Evolutionary conservation across 2,329 filamentous ascomycete species (phyloP).

Genomic region (Pseudodiploospora longispora): DNA sequence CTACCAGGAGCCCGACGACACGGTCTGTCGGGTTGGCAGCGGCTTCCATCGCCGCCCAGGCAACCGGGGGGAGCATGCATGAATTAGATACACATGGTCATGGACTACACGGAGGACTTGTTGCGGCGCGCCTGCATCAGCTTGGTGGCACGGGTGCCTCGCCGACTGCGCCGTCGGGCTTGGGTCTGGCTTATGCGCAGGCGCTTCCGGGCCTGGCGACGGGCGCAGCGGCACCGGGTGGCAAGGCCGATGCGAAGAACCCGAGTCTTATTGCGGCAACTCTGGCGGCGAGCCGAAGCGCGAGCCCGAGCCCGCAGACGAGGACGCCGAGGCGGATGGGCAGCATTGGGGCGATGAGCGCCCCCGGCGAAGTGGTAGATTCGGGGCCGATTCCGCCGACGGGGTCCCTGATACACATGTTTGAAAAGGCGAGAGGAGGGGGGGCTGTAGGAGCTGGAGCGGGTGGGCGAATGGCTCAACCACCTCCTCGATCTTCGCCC

Average conservation of each 20-base stretch:
- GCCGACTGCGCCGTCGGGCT: conserved; percentile 9
- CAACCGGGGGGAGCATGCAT: conserved; percentile 26
- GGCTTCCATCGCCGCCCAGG: too few relatives aligned
- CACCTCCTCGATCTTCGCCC: neutral
- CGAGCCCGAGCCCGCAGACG: conserved; percentile 27
- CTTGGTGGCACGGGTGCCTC: conserved; percentile 8
- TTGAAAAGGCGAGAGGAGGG: conserved; percentile 43
- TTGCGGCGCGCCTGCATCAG: conserved; percentile 17
- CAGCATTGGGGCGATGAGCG: conserved; percentile 22
- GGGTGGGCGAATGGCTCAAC: too few relatives aligned
- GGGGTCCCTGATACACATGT: conserved; percentile 58
- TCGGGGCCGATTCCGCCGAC: conserved; percentile 54
- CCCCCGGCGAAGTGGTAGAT: conserved; percentile 28
- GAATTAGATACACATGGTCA: neutral
- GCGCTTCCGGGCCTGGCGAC: conserved; percentile 8
- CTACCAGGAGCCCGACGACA: neutral
- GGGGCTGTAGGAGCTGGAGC: neutral
- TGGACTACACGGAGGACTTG: conserved; percentile 9
- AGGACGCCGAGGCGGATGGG: conserved; percentile 19
- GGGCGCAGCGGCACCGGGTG: neutral
- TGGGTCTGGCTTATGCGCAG: neutral
- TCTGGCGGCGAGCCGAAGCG: conserved; percentile 46
- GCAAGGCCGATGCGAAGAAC: conserved; percentile 35
- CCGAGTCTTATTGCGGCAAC: conserved; percentile 51
- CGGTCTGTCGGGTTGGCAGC: too few relatives aligned